Conservation (phyloP, 257 asterid genomes). For the Primulina tabacum region DNA sequence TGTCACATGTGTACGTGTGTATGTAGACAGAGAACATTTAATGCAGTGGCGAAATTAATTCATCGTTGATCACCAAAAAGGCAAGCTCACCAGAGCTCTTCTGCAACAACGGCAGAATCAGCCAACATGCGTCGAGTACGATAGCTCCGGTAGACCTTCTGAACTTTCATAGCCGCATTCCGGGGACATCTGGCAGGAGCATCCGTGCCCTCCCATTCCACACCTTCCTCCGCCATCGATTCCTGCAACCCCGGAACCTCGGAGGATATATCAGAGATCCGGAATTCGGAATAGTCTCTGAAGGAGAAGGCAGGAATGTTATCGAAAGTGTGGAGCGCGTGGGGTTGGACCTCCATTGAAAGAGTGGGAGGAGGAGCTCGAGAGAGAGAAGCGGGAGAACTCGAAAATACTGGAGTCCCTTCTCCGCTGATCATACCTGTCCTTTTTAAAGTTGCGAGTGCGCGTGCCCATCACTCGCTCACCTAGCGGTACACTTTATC, state of each 20-base stretch:
- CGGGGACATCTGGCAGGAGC: conserved; percentile 29
- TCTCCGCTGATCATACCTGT: conserved; percentile 23
- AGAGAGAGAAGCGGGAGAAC: conserved; percentile 21
- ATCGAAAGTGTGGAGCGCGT: conserved; percentile 39
- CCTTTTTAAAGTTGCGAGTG: not conserved
- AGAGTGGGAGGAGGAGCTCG: not conserved
- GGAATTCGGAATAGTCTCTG: conserved; percentile 27
- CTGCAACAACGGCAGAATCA: conserved; percentile 92
- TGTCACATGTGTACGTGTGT: not conserved
- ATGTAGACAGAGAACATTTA: not conserved
- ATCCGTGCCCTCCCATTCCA: conserved; percentile 26
- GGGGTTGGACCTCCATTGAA: conserved; percentile 60
- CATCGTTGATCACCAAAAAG: not conserved
- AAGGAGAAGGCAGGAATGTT: conserved; percentile 27
- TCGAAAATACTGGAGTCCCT: not conserved
- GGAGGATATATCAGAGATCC: conserved; percentile 25
- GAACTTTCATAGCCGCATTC: conserved; percentile 74
- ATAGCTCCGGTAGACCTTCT: conserved; percentile 85
- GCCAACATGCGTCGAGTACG: conserved; percentile 97
- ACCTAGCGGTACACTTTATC: not conserved
- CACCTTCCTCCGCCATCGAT: conserved; percentile 21
- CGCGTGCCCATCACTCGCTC: not conserved
- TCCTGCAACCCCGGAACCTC: conserved; percentile 14
- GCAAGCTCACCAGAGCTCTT: conserved; percentile 66
- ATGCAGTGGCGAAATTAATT: conserved; percentile 3